Evolutionary conservation across 2,329 filamentous ascomycete genomes (phyloP).

Genomic region (Alternaria alternata): DNA sequence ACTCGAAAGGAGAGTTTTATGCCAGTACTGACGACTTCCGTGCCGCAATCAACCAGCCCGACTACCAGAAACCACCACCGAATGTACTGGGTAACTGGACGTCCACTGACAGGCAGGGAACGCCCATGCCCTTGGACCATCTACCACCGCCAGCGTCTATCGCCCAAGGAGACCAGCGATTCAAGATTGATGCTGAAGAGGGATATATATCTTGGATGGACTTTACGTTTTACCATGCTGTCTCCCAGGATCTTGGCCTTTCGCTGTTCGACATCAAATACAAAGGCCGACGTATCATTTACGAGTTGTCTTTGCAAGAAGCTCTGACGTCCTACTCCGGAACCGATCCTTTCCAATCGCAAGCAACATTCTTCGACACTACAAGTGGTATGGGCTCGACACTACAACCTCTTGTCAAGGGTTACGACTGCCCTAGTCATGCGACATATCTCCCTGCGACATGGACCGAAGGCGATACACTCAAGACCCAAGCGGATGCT

Average conservation of each 20-base stretch:
- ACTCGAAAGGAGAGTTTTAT: conserved; percentile 65
- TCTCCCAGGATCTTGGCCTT: conserved; percentile 59
- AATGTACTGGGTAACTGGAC: conserved; percentile 61
- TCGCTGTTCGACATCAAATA: conserved; percentile 62
- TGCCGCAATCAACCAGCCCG: conserved; percentile 52
- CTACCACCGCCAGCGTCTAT: conserved; percentile 62
- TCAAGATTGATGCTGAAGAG: conserved; percentile 52
- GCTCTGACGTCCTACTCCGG: conserved; percentile 63
- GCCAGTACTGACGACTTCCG: conserved; percentile 59
- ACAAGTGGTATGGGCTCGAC: conserved; percentile 60
- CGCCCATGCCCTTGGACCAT: conserved; percentile 57
- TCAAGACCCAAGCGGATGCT: conserved; percentile 48
- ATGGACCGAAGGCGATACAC: conserved; percentile 50
- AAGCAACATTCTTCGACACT: conserved; percentile 58
- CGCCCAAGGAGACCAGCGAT: conserved; percentile 54
- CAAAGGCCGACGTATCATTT: conserved; percentile 64
- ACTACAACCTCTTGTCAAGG: conserved; percentile 53
- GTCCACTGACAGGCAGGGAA: conserved; percentile 53
- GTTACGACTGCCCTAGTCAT: conserved; percentile 63
- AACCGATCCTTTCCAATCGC: conserved; percentile 58
- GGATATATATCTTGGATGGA: conserved; percentile 63
- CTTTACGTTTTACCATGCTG: conserved; percentile 62
- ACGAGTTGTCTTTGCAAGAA: conserved; percentile 65
- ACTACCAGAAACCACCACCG: conserved; percentile 57
- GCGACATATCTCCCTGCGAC: conserved; percentile 61